Base-by-base conservation (phyloP, 2,329 filamentous ascomycete genomes). In the Calonectria honghensis region DNA sequence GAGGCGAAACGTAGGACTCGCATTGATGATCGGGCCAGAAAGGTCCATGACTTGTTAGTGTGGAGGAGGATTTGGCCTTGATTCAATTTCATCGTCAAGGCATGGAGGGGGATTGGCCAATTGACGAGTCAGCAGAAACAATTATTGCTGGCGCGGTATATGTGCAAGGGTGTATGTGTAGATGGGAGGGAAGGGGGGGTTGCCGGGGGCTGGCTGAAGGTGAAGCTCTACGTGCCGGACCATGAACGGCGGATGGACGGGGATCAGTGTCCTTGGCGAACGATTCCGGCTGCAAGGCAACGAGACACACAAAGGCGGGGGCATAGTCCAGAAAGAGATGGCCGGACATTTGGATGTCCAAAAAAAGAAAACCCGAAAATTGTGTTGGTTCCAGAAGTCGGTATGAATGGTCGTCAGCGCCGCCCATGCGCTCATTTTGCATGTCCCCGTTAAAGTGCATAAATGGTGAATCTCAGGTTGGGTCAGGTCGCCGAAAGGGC, bases 151-250 rank as follows among this genome's bases (percentile, higher is more conserved):
- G 24, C 57, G 24, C 37, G 51, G 69, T 72, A 50, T 67, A 72
- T 20, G 18, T 24, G 41, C 24, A 27, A 67, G 66, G 66, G 66
- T 59, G 66, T 68, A 61, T 4, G 52, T 57, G 52, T 72, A 72
- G 27, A 52, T 39, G 51, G 29, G 45, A 41, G 20, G 68, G 48
- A 32, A 52, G 48, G 39, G 51, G 51, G 39, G 51, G 51, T 32
- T 27, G 63, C 31, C 31, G 31, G 29, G 29, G 48, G 61, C 57
- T 51, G 32, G 59, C 70, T 72, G 70, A 72, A 69, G 29, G 45
- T 69, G 71, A 73, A 73, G 71, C 71, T 73, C 50, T 32, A 32
- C 37, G 16, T 66, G 71, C 66, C 71, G 66, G 71, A 70, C 59
- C 50, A 69, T 65, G 66, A 51, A 73, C 71, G 57, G 71, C 68